Percentiles rank a stretch among this genome's conserved stretches.
Evolutionary conservation across 1,284 basidiomycete species (phyloP).

Genomic region (Meripilus lineatus): DNA sequence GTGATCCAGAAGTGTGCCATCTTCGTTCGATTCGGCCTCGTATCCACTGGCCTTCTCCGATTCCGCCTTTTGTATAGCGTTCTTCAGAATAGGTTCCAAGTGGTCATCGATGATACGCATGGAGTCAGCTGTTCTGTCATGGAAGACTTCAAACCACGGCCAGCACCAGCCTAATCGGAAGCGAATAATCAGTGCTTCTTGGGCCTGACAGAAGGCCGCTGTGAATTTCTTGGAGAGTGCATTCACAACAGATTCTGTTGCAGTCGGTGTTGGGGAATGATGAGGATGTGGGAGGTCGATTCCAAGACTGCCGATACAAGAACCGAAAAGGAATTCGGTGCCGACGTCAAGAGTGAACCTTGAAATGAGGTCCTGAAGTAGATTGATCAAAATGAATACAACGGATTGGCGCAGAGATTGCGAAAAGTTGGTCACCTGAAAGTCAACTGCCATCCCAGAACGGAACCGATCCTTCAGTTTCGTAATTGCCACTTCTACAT

Average conservation of each 20-base stretch:
- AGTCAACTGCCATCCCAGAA: slow-evolving; percentile 44
- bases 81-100: slow-evolving; percentile 55
- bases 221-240: slow-evolving; percentile 39
- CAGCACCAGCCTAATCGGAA: slow-evolving; percentile 53
- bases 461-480: slow-evolving; percentile 32
- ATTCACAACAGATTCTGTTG: slow-evolving; percentile 1
- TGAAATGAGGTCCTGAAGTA: slow-evolving; percentile 53
- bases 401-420: neutral
- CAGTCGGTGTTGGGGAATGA: slow-evolving; percentile 14
- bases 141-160: slow-evolving; percentile 63
- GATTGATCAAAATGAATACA: neutral
- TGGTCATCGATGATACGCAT: slow-evolving; percentile 50
- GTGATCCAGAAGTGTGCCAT: slow-evolving; percentile 59
- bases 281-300: slow-evolving; percentile 46
- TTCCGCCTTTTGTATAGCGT: slow-evolving; percentile 34
- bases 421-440: slow-evolving; percentile 35
- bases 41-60: slow-evolving; percentile 29
- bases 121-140: slow-evolving; percentile 49
- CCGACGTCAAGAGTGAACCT: slow-evolving; percentile 69
- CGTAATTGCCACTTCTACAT: slow-evolving; percentile 20
- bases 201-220: slow-evolving; percentile 55
- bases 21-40: slow-evolving; percentile 33
- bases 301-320: slow-evolving; percentile 54
- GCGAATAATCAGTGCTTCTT: slow-evolving; percentile 49
- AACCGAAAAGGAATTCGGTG: slow-evolving; percentile 66